A percentile compares a stretch with the other conserved stretches of the same genome.
Conservation (phyloP, 352 stramenopile species). For the Globisporangium heterothallicum region DNA sequence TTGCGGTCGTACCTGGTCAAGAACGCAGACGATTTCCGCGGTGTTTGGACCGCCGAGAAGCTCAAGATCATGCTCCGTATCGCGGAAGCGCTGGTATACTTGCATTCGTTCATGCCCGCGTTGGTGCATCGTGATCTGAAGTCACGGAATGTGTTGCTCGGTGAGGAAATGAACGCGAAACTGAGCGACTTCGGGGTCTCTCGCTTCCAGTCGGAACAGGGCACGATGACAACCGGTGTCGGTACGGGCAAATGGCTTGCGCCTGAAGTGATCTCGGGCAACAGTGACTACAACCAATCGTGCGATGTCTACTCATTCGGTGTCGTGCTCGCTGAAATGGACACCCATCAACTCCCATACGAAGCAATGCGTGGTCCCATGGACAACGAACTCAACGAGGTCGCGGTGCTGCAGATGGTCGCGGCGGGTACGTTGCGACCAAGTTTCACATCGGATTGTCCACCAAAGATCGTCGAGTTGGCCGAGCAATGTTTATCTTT, state of each 20-base stretch:
- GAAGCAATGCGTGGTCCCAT: conserved; percentile 17
- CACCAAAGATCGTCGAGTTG: conserved; percentile 22
- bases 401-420: conserved; percentile 40
- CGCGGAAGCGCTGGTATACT: conserved; percentile 37
- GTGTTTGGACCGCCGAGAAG: conserved; percentile 29
- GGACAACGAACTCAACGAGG: conserved; percentile 26
- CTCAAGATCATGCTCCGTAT: conserved; percentile 30
- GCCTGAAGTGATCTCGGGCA: conserved; percentile 30
- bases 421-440: conserved; percentile 23
- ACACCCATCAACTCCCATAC: conserved; percentile 38
- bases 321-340: conserved; percentile 34
- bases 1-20: conserved; percentile 36
- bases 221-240: conserved; percentile 30
- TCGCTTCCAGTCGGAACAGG: conserved; percentile 27
- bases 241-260: conserved; percentile 30
- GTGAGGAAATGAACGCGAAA: conserved; percentile 22
- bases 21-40: conserved; percentile 1
- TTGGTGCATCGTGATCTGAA: conserved; percentile 38
- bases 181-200: conserved; percentile 33
- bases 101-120: conserved; percentile 36
- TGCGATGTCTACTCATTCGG: conserved; percentile 32
- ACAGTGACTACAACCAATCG: conserved; percentile 29
- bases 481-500: conserved; percentile 26
- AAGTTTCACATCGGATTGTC: conserved; percentile 23
- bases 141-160: conserved; percentile 33